Evolutionary conservation across 176 grass and related monocot species (phyloP).

Genomic region (Microstegium vimineum): DNA sequence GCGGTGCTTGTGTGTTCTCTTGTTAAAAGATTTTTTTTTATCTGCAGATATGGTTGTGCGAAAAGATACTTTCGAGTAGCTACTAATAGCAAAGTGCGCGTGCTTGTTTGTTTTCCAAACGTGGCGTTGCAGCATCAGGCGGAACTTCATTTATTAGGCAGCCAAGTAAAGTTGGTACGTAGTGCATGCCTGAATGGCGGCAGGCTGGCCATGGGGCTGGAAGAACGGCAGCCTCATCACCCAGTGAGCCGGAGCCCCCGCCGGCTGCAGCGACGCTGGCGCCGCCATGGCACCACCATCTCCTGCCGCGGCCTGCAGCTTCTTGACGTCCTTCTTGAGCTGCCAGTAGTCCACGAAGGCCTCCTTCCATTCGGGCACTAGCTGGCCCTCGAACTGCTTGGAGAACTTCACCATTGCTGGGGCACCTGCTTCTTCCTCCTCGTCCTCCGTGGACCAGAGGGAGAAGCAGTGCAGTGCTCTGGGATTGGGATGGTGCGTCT

Average conservation of each 20-base stretch:
- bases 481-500: slow-evolving; percentile 11
- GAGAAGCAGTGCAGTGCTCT: slow-evolving; percentile 15
- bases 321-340: slow-evolving; percentile 91
- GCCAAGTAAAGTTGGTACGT: neutral
- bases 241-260: slow-evolving; percentile 31
- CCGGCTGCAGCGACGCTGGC: neutral
- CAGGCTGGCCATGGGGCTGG: slow-evolving; percentile 40
- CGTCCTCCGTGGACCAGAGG: neutral
- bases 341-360: slow-evolving; percentile 95
- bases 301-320: slow-evolving; percentile 36
- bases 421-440: neutral
- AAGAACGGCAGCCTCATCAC: slow-evolving; percentile 64
- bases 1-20: neutral
- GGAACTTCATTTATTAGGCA: neutral
- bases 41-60: neutral
- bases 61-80: neutral
- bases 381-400: slow-evolving; percentile 89
- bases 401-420: slow-evolving; percentile 95
- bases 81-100: neutral
- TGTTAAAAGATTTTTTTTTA: neutral
- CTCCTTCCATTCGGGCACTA: slow-evolving; percentile 98
- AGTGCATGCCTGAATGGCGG: slow-evolving; percentile 66
- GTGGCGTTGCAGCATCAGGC: neutral
- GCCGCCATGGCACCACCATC: neutral
- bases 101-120: slow-evolving; percentile 1